These are phyloP conservation scores for Euphorbia tirucalli DNA, from an alignment of 345 rosid species.

Conservation along the genomic window DNA sequence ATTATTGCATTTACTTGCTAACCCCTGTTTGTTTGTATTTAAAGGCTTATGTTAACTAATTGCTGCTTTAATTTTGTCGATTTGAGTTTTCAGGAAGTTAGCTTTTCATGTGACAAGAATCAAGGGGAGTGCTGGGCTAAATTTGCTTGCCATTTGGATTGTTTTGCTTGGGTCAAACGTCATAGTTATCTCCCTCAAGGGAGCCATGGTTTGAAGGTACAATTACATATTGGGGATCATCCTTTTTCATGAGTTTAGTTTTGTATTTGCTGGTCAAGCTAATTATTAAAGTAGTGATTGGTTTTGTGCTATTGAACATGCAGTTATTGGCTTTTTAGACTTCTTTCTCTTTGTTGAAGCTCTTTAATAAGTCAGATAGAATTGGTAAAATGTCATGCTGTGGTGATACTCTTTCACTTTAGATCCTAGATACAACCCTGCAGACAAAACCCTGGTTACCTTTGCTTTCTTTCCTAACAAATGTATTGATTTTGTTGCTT, in stretches of 20 bases:
- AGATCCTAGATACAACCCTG: background rate
- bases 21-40: background rate
- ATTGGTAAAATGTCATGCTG: background rate
- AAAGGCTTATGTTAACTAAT: background rate
- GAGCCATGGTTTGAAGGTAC: constrained; percentile 95
- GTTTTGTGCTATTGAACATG: no score
- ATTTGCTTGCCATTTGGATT: constrained; percentile 94
- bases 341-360: no score
- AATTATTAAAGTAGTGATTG: constrained; percentile 4
- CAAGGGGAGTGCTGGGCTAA: constrained; percentile 96
- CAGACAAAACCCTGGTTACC: background rate
- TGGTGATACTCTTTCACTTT: background rate
- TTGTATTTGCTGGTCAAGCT: constrained; percentile 9
- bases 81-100: constrained; percentile 85
- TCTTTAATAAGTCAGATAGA: background rate
- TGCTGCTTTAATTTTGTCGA: constrained; percentile 3
- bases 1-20: constrained; percentile 5
- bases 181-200: constrained; percentile 99
- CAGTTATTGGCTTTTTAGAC: no score
- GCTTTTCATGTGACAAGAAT: constrained; percentile 79
- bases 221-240: constrained; percentile 12
- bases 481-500: background rate
- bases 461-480: background rate
- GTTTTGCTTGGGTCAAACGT: constrained; percentile 99
- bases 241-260: constrained; percentile 2